Evolutionary conservation across 257 asterid genomes (phyloP).

Genomic region (Petunia secreta): DNA sequence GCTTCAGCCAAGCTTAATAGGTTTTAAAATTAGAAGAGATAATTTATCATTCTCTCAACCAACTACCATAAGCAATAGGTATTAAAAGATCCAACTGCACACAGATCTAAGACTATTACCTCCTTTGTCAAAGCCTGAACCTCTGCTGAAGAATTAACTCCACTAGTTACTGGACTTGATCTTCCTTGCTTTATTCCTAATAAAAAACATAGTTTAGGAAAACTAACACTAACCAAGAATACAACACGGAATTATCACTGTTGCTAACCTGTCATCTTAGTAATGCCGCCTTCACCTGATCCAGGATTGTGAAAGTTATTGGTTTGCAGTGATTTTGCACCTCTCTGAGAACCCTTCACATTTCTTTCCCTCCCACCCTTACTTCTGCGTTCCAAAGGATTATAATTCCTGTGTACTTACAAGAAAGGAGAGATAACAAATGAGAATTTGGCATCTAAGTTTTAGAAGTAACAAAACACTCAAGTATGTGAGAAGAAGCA

Average conservation of each 20-base stretch:
- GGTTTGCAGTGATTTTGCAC: slow-evolving; percentile 69
- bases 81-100: slow-evolving; percentile 9
- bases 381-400: slow-evolving; percentile 85
- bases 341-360: slow-evolving; percentile 59
- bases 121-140: slow-evolving; percentile 61
- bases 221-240: slow-evolving; percentile 14
- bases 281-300: slow-evolving; percentile 45
- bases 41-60: slow-evolving; percentile 6
- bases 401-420: slow-evolving; percentile 62
- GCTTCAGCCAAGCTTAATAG: neutral
- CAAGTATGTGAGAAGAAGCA: slow-evolving; percentile 28
- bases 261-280: slow-evolving; percentile 50
- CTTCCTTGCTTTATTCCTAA: slow-evolving; percentile 58
- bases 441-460: slow-evolving; percentile 1
- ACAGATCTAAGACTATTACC: slow-evolving; percentile 44
- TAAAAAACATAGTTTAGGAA: slow-evolving; percentile 18
- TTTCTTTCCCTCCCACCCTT: slow-evolving; percentile 74
- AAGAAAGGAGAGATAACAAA: slow-evolving; percentile 24
- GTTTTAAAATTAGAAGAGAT: slow-evolving; percentile 10
- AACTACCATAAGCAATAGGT: slow-evolving; percentile 1
- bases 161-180: slow-evolving; percentile 38
- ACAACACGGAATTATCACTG: slow-evolving; percentile 9
- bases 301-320: slow-evolving; percentile 54
- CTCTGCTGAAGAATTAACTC: slow-evolving; percentile 48
- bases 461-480: slow-evolving; percentile 13